phyloP scores from a whole-genome alignment of 768 basidiomycete species.

The Infundibulicybe gibba region DNA sequence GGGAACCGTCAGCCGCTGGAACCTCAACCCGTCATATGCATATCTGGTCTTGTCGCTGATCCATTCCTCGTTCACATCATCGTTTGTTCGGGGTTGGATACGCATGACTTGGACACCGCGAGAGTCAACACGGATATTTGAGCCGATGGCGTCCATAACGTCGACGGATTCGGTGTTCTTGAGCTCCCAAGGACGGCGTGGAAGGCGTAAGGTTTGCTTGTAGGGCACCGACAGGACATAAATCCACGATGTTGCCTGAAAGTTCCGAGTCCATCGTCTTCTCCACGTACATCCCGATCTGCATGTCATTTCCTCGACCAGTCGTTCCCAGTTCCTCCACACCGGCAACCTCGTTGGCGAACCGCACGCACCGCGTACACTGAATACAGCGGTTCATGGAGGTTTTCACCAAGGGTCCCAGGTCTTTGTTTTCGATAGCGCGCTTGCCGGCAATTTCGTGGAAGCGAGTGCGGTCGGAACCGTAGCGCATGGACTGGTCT shows the following conservation, averaged over 20 bases:
- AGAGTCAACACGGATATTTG: constrained; percentile 95
- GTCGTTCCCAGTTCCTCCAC: constrained; percentile 97
- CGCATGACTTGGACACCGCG: constrained; percentile 97
- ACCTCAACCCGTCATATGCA: constrained; percentile 91
- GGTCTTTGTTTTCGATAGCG: constrained; percentile 96
- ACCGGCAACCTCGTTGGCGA: constrained; percentile 98
- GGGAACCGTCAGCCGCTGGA: constrained; percentile 92
- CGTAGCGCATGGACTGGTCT: constrained; percentile 99
- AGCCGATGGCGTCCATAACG: constrained; percentile 92
- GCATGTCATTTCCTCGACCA: constrained; percentile 96
- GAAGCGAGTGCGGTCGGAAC: constrained; percentile 95
- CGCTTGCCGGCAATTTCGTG: constrained; percentile 98
- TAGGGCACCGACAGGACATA: constrained; percentile 97
- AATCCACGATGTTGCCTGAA: constrained; percentile 94
- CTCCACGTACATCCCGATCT: constrained; percentile 98
- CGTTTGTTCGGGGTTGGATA: constrained; percentile 92
- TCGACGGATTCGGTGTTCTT: constrained; percentile 98
- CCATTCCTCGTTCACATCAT: constrained; percentile 99
- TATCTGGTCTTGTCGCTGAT: constrained; percentile 99
- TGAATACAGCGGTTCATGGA: constrained; percentile 99
- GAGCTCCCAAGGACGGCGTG: constrained; percentile 98
- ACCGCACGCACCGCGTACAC: constrained; percentile 98
- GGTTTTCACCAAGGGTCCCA: constrained; percentile 97
- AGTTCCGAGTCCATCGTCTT: constrained; percentile 97
- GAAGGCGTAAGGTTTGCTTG: constrained; percentile 98